Evolutionary conservation across 192 early-diverging fungal genomes (phyloP).

Genomic region (Rhizophlyctis rosea): DNA sequence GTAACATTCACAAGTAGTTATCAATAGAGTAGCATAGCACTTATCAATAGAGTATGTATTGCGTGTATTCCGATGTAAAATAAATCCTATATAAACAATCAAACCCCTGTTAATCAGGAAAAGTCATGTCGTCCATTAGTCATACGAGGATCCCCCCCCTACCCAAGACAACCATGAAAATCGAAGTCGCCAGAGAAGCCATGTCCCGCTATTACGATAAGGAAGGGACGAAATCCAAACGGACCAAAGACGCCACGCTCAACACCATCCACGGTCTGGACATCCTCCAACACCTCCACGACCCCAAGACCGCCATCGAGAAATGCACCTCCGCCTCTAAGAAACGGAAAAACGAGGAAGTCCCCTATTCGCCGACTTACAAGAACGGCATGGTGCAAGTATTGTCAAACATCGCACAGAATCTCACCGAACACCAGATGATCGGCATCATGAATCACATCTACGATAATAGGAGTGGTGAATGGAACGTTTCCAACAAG

Average conservation of each 20-base stretch:
- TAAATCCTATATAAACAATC: too few relatives aligned
- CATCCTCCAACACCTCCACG: background rate
- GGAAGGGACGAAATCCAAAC: background rate
- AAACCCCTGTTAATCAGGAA: too few relatives aligned
- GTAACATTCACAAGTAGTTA: too few relatives aligned
- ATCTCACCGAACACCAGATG: background rate
- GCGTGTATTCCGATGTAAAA: too few relatives aligned
- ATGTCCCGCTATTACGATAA: background rate
- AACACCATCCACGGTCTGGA: background rate
- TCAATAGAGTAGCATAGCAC: too few relatives aligned
- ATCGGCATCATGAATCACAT: background rate
- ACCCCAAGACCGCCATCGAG: background rate
- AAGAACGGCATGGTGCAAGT: too few relatives aligned
- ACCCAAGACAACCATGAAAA: background rate
- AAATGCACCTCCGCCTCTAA: background rate
- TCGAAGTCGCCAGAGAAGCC: background rate
- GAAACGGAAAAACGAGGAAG: background rate
- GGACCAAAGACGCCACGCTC: background rate
- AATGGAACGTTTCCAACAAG: background rate
- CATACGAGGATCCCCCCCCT: too few relatives aligned
- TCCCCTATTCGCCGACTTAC: background rate
- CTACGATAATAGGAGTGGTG: background rate
- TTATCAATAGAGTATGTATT: too few relatives aligned
- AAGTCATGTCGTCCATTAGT: too few relatives aligned
- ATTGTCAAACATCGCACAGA: background rate